Conservation (phyloP, 225 moss, liverwort and hornwort genomes). For the Marchantia polymorpha region DNA sequence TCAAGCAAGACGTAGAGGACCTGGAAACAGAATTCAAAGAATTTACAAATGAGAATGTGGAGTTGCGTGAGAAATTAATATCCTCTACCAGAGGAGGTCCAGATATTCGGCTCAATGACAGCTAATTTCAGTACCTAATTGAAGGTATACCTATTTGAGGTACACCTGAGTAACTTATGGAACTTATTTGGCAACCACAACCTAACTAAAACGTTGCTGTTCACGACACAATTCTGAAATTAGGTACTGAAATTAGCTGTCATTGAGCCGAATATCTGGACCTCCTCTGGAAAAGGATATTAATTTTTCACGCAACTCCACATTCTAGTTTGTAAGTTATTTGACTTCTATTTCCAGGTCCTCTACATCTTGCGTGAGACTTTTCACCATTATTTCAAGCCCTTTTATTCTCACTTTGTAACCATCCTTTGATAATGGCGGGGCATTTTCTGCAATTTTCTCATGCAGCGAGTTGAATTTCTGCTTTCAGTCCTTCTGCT, state of each 20-base stretch:
- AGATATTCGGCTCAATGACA: constrained; percentile 3
- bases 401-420: constrained; percentile 56
- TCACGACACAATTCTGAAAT: too few species aligned
- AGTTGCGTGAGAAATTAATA: constrained; percentile 61
- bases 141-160: too few species aligned
- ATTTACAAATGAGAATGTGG: constrained; percentile 71
- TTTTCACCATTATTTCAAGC: constrained; percentile 78
- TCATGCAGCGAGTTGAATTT: too few species aligned
- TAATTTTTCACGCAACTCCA: constrained; percentile 59
- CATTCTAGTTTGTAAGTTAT: constrained; percentile 73
- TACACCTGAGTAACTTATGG: too few species aligned
- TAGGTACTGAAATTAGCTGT: too few species aligned
- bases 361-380: constrained; percentile 80
- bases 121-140: too few species aligned
- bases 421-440: constrained; percentile 37
- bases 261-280: constrained; percentile 6
- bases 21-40: constrained; percentile 71
- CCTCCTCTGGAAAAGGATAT: constrained; percentile 49
- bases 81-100: constrained; percentile 43
- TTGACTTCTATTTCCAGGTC: constrained; percentile 74
- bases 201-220: too few species aligned
- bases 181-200: too few species aligned
- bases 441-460: too few species aligned
- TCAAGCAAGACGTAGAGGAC: constrained; percentile 87
- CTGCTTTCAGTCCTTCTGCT: constrained; percentile 36